Evolutionary conservation across 225 moss, liverwort and hornwort genomes (phyloP).

Genomic region (Ulota crispa): DNA sequence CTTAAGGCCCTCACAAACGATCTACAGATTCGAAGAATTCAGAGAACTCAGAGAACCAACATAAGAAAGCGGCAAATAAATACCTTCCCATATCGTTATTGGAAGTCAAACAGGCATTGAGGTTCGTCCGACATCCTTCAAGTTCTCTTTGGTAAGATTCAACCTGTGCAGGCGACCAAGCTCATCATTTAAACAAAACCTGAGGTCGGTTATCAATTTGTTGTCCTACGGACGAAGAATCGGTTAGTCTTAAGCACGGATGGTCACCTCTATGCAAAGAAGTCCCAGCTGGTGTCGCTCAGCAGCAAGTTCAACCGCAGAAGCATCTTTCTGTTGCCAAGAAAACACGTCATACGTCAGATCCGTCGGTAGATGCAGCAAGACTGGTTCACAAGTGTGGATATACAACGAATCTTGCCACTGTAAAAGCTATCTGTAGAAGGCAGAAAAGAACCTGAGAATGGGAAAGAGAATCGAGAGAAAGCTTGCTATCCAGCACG

Average conservation of each 20-base stretch:
- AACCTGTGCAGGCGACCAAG: conserved; percentile 45
- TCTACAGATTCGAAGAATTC: neutral
- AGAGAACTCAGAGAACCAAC: neutral
- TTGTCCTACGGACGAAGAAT: neutral
- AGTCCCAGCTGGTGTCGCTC: conserved; percentile 39
- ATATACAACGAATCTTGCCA: neutral
- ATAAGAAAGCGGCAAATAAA: neutral
- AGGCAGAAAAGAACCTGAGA: conserved; percentile 22
- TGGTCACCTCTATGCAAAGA: conserved; percentile 45
- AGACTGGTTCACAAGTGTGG: neutral
- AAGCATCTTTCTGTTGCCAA: conserved; percentile 38
- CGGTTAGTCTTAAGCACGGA: neutral
- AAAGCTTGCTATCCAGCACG: conserved; percentile 62
- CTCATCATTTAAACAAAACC: conserved; percentile 8
- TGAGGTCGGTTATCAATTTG: neutral
- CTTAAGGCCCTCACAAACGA: neutral
- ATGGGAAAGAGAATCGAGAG: conserved; percentile 34
- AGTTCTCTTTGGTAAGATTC: conserved; percentile 69
- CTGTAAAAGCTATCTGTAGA: neutral
- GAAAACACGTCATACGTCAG: neutral
- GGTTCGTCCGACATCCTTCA: conserved; percentile 70
- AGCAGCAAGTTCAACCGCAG: conserved; percentile 32
- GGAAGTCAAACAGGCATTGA: conserved; percentile 62
- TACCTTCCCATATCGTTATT: conserved; percentile 73
- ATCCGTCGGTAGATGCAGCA: neutral